Evolutionary conservation across 352 stramenopile species (phyloP).

Genomic region (Thalassiosira exigua): DNA sequence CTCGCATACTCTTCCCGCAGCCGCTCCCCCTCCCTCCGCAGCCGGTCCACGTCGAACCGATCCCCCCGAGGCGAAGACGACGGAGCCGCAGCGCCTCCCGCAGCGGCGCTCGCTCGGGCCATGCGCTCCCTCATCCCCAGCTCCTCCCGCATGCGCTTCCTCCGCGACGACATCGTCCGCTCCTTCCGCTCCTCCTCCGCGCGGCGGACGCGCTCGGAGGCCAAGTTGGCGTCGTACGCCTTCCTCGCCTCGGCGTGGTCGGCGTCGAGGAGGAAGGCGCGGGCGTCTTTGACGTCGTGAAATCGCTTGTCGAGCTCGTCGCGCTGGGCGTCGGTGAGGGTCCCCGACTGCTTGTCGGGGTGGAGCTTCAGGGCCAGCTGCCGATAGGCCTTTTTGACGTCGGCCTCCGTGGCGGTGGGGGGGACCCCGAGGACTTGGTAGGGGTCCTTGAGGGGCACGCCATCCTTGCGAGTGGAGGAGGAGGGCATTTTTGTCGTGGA

Average conservation of each 20-base stretch:
- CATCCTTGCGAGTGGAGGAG: too few relatives aligned
- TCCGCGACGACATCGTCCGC: too few relatives aligned
- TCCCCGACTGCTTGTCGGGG: slow-evolving; percentile 87
- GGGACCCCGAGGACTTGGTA: slow-evolving; percentile 59
- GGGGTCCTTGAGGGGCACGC: slow-evolving; percentile 26
- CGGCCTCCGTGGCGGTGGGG: slow-evolving; percentile 39
- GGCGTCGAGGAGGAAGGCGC: slow-evolving; percentile 91
- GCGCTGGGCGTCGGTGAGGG: too few relatives aligned
- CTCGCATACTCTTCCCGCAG: slow-evolving; percentile 59
- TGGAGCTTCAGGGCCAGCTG: slow-evolving; percentile 56
- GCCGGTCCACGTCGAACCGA: slow-evolving; percentile 52
- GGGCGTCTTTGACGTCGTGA: slow-evolving; percentile 90
- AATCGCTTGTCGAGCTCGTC: slow-evolving; percentile 87
- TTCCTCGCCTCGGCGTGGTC: slow-evolving; percentile 89
- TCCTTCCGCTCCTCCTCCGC: too few relatives aligned
- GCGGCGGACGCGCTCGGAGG: too few relatives aligned
- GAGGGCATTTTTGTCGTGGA: too few relatives aligned
- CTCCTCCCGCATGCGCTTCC: too few relatives aligned
- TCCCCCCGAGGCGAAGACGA: slow-evolving; percentile 6
- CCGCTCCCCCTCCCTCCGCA: slow-evolving; percentile 62
- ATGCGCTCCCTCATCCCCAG: too few relatives aligned
- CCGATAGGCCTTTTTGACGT: slow-evolving; percentile 63
- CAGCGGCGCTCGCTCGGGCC: too few relatives aligned
- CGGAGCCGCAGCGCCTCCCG: too few relatives aligned
- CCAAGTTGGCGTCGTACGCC: slow-evolving; percentile 93